Evolutionary conservation across 2,329 filamentous ascomycete genomes (phyloP), one percentile per base, ranked within the genome.

Genomic region (Paracorniculantispora psalliotae): DNA sequence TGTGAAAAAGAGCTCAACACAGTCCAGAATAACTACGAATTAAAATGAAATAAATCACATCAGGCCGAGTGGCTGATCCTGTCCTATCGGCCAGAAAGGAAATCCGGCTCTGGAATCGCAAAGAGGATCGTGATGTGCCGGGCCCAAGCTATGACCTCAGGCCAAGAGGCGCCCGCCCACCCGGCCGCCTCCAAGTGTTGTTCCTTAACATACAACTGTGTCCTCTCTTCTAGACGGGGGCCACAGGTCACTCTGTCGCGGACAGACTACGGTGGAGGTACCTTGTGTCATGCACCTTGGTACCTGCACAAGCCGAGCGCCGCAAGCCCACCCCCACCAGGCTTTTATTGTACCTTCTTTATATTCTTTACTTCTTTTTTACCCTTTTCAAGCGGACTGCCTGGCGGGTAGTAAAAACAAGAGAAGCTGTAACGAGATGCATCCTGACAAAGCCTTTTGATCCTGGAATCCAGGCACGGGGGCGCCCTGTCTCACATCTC

Each of bases 201-300:
- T n/a, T n/a, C n/a, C n/a, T n/a, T 47, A 57, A 49, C 19, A 53
- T 66, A 70, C 68, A 71, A 72, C 70, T 71, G 69, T 73, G 71
- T 73, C 72, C 72, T 73, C 72, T 73, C 64, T 69, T n/a, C n/a
- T n/a, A n/a, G n/a, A 8, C 48, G 19, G 37, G 5, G 7, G 13
- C 12, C 37, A 25, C 13, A 49, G 33, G 47, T 49, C 28, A 49
- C n/a, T 33, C n/a, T n/a, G n/a, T 10, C 28, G 23, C 35, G 19
- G 15, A 35, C 25, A n/a, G 25, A 23, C 10, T 52, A 26, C 26
- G 47, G 10, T 2, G 12, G 9, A 15, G 48, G 17, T 37, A 50
- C 48, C 30, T 33, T 33, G 30, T 33, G 6, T 6, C 30, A 33
- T 12, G 30, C 12, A 6, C 6, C 30, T 33, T 12, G 6, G 30